Evolutionary conservation across 2,329 filamentous ascomycete species (phyloP).

Genomic region (Karstenula rhodostoma): DNA sequence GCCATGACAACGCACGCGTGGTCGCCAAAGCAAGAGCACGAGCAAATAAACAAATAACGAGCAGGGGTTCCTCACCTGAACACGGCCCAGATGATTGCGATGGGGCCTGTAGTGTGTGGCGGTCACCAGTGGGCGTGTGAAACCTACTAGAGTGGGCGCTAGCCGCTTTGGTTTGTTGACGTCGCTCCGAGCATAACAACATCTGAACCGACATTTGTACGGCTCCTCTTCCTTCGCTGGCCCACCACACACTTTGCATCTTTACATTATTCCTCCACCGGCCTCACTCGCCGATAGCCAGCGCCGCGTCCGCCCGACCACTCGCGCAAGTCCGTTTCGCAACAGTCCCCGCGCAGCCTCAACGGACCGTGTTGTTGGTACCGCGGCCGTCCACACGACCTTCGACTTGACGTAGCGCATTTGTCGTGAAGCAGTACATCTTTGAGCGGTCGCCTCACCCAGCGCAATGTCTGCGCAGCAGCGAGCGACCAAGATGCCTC

Average conservation of each 20-base stretch:
- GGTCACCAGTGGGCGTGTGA: constrained; percentile 29
- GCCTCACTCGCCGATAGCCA: constrained; percentile 28
- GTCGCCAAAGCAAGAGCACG: constrained; percentile 6
- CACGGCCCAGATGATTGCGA: constrained; percentile 21
- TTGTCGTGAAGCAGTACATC: constrained; percentile 13
- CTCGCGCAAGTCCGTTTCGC: constrained; percentile 24
- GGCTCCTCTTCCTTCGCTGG: constrained; percentile 34
- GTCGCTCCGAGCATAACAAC: constrained; percentile 25
- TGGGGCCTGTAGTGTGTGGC: constrained; percentile 32
- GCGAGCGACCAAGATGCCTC: constrained; percentile 41
- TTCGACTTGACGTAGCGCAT: constrained; percentile 21
- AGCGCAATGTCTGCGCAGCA: constrained; percentile 37
- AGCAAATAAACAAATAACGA: constrained; percentile 26
- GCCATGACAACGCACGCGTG: background rate
- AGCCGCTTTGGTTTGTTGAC: constrained; percentile 25
- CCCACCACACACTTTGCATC: constrained; percentile 41
- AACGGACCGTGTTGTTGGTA: constrained; percentile 30
- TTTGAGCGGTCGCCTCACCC: constrained; percentile 27
- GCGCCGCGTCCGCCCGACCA: constrained; percentile 32
- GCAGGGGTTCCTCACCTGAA: constrained; percentile 30
- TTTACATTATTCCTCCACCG: constrained; percentile 47
- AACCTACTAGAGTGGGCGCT: constrained; percentile 28
- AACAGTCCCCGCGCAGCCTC: constrained; percentile 24
- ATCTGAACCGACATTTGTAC: constrained; percentile 31
- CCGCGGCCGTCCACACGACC: constrained; percentile 20